Percentiles rank a stretch among this genome's conserved stretches.
phyloP scores from a whole-genome alignment of 176 grass and related monocot genomes.

The Cymbopogon citratus region DNA sequence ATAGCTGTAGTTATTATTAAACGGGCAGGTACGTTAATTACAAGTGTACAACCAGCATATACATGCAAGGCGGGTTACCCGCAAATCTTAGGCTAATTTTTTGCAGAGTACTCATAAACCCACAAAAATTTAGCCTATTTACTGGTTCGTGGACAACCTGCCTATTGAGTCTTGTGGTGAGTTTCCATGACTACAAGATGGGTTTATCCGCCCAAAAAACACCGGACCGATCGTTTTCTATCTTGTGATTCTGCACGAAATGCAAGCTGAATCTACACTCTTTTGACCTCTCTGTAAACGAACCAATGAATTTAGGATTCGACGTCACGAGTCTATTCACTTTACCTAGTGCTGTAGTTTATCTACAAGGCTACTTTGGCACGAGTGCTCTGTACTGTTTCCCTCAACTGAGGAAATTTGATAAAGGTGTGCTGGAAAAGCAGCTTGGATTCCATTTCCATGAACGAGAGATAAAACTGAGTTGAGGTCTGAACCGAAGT shows the following conservation, averaged over 20 bases:
- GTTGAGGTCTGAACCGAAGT: not conserved
- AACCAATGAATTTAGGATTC: no score
- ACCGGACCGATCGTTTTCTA: not conserved
- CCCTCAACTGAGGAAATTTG: not conserved
- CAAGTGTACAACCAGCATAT: not conserved
- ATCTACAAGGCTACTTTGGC: not conserved
- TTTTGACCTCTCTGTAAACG: not conserved
- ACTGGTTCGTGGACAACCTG: no score
- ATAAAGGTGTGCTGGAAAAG: not conserved
- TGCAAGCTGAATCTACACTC: slow-evolving; percentile 8
- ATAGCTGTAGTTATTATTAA: not conserved
- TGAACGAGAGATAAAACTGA: not conserved
- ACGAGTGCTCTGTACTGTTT: not conserved
- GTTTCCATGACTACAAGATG: no score
- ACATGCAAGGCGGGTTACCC: not conserved
- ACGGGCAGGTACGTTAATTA: not conserved
- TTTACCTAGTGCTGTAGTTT: not conserved
- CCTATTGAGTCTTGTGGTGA: no score
- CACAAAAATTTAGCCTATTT: no score
- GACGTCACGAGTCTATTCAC: no score
- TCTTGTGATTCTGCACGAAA: not conserved
- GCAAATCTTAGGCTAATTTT: no score
- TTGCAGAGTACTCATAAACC: no score
- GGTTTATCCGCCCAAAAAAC: not conserved
- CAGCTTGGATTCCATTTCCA: not conserved